These are phyloP conservation scores for Pythium graminicola DNA, from an alignment of 352 stramenopile genomes.

Conservation along the genomic window DNA sequence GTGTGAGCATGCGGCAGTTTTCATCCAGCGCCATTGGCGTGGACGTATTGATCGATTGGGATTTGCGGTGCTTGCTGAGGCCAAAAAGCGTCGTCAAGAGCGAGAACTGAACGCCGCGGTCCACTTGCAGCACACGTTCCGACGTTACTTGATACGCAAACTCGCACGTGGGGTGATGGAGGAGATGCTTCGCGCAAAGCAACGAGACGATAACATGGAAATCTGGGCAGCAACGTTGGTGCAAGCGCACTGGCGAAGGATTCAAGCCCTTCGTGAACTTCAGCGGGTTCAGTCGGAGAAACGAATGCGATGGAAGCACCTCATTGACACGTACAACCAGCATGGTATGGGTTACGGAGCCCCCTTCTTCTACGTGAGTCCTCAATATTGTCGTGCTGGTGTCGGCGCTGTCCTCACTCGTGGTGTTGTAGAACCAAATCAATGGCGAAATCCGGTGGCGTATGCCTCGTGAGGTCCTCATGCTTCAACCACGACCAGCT, in stretches of 20 bases:
- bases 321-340: constrained; percentile 80
- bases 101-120: constrained; percentile 28
- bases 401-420: too few relatives aligned
- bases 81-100: constrained; percentile 28
- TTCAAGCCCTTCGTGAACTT: constrained; percentile 31
- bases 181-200: constrained; percentile 34
- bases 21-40: constrained; percentile 53
- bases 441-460: constrained; percentile 88
- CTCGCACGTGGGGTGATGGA: constrained; percentile 39
- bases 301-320: constrained; percentile 87
- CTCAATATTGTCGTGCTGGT: not conserved
- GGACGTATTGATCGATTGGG: constrained; percentile 38
- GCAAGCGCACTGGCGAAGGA: constrained; percentile 57
- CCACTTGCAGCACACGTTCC: constrained; percentile 41
- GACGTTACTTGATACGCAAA: constrained; percentile 38
- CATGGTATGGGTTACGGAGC: constrained; percentile 57
- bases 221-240: constrained; percentile 61
- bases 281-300: constrained; percentile 29
- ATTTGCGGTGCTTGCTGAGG: constrained; percentile 32
- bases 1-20: constrained; percentile 29
- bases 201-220: constrained; percentile 52
- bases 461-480: constrained; percentile 85
- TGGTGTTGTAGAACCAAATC: constrained; percentile 72
- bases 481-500: constrained; percentile 52
- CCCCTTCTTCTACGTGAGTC: constrained; percentile 89